Conservation (phyloP, 495 filamentous ascomycete species). For the Acidomyces sp. region DNA sequence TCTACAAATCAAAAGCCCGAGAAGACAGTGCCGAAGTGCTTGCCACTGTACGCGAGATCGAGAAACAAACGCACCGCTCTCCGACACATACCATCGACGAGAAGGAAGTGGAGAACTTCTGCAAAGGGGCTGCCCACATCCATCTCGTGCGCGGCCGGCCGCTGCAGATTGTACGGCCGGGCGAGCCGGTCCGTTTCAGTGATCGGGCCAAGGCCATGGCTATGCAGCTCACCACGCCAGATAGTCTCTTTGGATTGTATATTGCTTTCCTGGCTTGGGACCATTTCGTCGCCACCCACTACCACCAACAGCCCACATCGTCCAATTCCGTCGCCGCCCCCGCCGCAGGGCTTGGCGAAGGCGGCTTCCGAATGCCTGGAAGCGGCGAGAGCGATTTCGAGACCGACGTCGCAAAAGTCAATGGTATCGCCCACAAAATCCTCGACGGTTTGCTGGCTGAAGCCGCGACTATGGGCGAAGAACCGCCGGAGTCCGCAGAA, state of each 20-base stretch:
- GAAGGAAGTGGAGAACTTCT: slow-evolving; percentile 81
- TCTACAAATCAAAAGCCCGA: slow-evolving; percentile 84
- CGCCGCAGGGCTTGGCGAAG: slow-evolving; percentile 5
- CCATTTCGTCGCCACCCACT: slow-evolving; percentile 32
- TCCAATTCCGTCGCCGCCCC: too few relatives aligned
- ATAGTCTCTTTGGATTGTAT: slow-evolving; percentile 64
- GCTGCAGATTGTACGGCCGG: slow-evolving; percentile 33
- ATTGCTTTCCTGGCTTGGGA: slow-evolving; percentile 60
- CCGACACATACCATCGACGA: slow-evolving; percentile 39
- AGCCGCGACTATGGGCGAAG: slow-evolving; percentile 30
- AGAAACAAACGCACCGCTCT: slow-evolving; percentile 34
- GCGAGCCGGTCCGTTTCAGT: slow-evolving; percentile 18
- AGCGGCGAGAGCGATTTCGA: slow-evolving; percentile 18
- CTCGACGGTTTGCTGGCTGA: slow-evolving; percentile 37
- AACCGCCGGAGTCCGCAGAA: slow-evolving; percentile 34
- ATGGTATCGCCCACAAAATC: slow-evolving; percentile 29
- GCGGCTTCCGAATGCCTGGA: slow-evolving; percentile 18
- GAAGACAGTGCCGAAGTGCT: slow-evolving; percentile 68
- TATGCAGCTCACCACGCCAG: slow-evolving; percentile 28
- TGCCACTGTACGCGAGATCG: slow-evolving; percentile 48
- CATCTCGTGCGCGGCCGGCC: slow-evolving; percentile 62
- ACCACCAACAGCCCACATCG: too few relatives aligned
- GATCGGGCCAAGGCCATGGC: slow-evolving; percentile 21
- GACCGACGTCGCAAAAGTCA: slow-evolving; percentile 23
- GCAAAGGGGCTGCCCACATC: slow-evolving; percentile 88